phyloP scores from a whole-genome alignment of 1,139 yeast species.

The Pichia sp. region DNA sequence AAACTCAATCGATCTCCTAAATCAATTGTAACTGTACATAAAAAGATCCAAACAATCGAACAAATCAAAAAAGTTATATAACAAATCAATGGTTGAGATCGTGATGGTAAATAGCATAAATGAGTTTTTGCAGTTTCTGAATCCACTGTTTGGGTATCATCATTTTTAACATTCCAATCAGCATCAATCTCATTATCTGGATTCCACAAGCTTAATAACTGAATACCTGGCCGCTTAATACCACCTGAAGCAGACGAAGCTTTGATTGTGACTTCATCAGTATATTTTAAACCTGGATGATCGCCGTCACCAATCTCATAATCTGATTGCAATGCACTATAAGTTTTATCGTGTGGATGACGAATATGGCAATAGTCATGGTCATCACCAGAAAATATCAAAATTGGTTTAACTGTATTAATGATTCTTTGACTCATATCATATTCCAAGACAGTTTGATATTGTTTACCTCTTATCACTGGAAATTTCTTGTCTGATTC shows the following conservation, averaged over 20 bases:
- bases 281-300: slow-evolving; percentile 31
- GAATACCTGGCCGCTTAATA: slow-evolving; percentile 75
- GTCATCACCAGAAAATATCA: slow-evolving; percentile 88
- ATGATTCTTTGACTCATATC: slow-evolving; percentile 54
- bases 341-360: slow-evolving; percentile 38
- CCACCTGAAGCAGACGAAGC: slow-evolving; percentile 94
- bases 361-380: slow-evolving; percentile 86
- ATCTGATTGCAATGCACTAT: slow-evolving; percentile 7
- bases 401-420: slow-evolving; percentile 50
- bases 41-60: slow-evolving; percentile 16
- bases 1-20: slow-evolving; percentile 7
- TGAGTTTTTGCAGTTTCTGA: slow-evolving; percentile 39
- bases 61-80: slow-evolving; percentile 30
- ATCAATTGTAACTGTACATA: slow-evolving; percentile 12
- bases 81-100: slow-evolving; percentile 45
- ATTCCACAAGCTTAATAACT: slow-evolving; percentile 63
- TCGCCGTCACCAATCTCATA: slow-evolving; percentile 9
- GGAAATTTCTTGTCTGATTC: slow-evolving; percentile 64
- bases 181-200: slow-evolving; percentile 30
- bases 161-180: slow-evolving; percentile 8
- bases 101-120: slow-evolving; percentile 68
- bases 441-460: slow-evolving; percentile 66
- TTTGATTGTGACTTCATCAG: slow-evolving; percentile 81
- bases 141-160: slow-evolving; percentile 20
- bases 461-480: slow-evolving; percentile 64